These are phyloP conservation scores for Cyphellophora europaea DNA, from an alignment of 2,329 filamentous ascomycete genomes.

Conservation along the genomic window DNA sequence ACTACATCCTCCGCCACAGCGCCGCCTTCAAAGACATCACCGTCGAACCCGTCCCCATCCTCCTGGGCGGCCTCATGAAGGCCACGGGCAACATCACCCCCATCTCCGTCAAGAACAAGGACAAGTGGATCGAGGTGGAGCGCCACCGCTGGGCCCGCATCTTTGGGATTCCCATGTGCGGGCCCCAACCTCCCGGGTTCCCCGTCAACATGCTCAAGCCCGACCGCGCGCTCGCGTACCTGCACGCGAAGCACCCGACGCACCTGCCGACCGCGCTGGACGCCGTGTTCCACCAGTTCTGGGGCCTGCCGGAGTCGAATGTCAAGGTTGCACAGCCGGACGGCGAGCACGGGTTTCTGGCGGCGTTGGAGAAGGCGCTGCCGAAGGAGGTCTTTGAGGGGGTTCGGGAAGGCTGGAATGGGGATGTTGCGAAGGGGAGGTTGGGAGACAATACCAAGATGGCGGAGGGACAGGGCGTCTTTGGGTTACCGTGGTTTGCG, in stretches of 20 bases:
- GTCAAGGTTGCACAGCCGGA: slow-evolving; percentile 34
- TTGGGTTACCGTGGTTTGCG: slow-evolving; percentile 52
- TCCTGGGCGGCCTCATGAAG: slow-evolving; percentile 52
- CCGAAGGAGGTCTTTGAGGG: slow-evolving; percentile 34
- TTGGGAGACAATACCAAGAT: slow-evolving; percentile 41
- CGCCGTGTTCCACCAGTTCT: slow-evolving; percentile 42
- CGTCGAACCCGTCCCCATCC: slow-evolving; percentile 48
- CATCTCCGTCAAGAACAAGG: slow-evolving; percentile 52
- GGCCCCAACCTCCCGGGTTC: slow-evolving; percentile 38
- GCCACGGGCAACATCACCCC: slow-evolving; percentile 45
- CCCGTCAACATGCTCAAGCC: slow-evolving; percentile 41
- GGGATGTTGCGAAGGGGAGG: slow-evolving; percentile 28
- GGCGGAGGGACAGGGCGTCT: slow-evolving; percentile 45
- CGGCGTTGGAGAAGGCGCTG: slow-evolving; percentile 36
- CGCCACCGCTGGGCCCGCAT: slow-evolving; percentile 43
- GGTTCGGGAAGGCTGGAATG: slow-evolving; percentile 27
- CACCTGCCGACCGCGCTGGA: slow-evolving; percentile 32
- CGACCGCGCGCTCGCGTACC: slow-evolving; percentile 43
- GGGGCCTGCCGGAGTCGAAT: slow-evolving; percentile 35
- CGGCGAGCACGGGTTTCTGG: slow-evolving; percentile 25
- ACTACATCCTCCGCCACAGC: slow-evolving; percentile 41
- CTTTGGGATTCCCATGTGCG: slow-evolving; percentile 45
- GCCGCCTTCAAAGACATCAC: slow-evolving; percentile 46
- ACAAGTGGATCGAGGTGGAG: slow-evolving; percentile 46
- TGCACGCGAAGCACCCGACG: slow-evolving; percentile 33